phyloP scores from a whole-genome alignment of 768 basidiomycete species.

The Lanmaoa pseudosensibilis region DNA sequence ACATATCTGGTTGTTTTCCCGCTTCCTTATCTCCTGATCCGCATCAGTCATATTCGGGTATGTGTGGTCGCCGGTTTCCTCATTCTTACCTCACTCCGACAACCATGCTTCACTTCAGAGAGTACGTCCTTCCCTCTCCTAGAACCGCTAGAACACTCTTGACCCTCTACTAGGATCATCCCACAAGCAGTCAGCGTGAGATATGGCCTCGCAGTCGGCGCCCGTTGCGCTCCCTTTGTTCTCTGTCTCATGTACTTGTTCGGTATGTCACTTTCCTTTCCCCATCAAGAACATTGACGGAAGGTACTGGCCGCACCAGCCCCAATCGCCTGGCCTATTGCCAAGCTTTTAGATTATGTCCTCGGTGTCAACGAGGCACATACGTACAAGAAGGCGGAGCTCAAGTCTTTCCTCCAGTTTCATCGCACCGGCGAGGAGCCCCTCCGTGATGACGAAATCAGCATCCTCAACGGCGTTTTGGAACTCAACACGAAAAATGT shows the following conservation, averaged over 20 bases:
- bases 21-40: background rate
- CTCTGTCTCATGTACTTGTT: conserved; percentile 69
- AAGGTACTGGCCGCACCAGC: conserved; percentile 36
- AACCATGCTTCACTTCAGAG: conserved; percentile 24
- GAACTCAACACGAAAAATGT: conserved; percentile 78
- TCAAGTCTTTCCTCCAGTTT: conserved; percentile 78
- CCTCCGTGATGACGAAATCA: conserved; percentile 77
- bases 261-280: conserved; percentile 23
- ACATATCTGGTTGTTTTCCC: background rate
- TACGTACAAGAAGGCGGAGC: conserved; percentile 82
- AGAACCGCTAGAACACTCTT: background rate
- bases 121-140: conserved; percentile 29
- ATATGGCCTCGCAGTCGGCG: conserved; percentile 80
- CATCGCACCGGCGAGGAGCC: conserved; percentile 75
- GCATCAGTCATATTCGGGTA: conserved; percentile 80
- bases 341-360: conserved; percentile 73
- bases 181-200: conserved; percentile 74
- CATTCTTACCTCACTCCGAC: background rate
- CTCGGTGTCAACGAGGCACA: conserved; percentile 72
- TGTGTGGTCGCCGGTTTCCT: conserved; percentile 16
- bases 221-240: conserved; percentile 74
- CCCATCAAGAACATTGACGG: background rate
- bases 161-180: conserved; percentile 48
- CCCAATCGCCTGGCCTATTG: conserved; percentile 73
- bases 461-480: conserved; percentile 76